A percentile compares a stretch with the other conserved stretches of the same genome.
Conservation (phyloP, 768 basidiomycete species). For the Boletus vermiculosoides region DNA sequence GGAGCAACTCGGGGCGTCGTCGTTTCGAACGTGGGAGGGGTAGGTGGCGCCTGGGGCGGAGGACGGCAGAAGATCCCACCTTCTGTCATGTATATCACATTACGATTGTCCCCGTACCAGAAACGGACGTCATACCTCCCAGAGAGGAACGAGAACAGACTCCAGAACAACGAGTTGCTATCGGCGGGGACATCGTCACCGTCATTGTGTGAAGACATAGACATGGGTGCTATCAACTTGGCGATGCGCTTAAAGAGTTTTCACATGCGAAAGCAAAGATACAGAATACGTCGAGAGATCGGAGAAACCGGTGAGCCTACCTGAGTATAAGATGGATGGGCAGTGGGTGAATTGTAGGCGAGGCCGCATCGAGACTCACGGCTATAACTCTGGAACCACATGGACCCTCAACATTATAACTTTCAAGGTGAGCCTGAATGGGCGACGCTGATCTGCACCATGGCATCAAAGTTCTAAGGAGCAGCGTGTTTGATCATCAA, state of each 20-base stretch:
- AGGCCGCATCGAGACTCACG: neutral
- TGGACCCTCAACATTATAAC: neutral
- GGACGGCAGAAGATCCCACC: conserved; percentile 1
- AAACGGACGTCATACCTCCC: conserved; percentile 6
- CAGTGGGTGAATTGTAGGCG: conserved; percentile 5
- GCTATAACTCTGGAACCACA: conserved; percentile 3
- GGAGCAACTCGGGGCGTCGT: neutral
- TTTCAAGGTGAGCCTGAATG: neutral
- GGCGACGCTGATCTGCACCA: too few relatives aligned
- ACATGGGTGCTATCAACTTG: conserved; percentile 8
- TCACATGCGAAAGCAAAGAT: conserved; percentile 15
- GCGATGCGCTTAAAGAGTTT: conserved; percentile 8
- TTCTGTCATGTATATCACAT: neutral
- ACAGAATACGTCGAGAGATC: conserved; percentile 1
- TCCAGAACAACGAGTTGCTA: neutral
- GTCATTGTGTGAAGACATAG: neutral
- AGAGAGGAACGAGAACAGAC: neutral
- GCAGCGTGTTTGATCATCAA: too few relatives aligned
- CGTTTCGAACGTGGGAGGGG: neutral
- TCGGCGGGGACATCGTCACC: neutral
- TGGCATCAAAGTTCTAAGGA: too few relatives aligned
- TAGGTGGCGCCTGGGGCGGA: neutral
- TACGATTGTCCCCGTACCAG: neutral
- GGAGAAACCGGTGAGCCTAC: neutral
- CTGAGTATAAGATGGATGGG: conserved; percentile 8